Evolutionary conservation across 805 yeast genomes (phyloP).

Genomic region (Candida tibetensis): DNA sequence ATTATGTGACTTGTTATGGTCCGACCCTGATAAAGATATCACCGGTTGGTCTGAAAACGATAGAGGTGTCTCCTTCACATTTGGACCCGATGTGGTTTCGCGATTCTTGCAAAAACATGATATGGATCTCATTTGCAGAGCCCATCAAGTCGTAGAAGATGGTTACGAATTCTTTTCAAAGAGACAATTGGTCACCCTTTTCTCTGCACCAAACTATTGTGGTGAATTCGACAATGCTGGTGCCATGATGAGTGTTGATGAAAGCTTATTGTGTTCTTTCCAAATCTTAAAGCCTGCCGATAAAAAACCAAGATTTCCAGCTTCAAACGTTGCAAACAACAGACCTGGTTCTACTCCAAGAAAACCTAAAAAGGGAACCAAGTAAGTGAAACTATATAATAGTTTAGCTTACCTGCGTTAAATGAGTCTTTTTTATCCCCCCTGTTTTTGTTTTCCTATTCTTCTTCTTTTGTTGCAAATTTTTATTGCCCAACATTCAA

Average conservation of each 20-base stretch:
- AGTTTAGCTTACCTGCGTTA: not conserved
- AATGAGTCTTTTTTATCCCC: not conserved
- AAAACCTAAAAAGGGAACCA: slow-evolving; percentile 51
- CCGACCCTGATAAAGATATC: slow-evolving; percentile 97
- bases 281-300: slow-evolving; percentile 97
- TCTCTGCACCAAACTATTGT: slow-evolving; percentile 97
- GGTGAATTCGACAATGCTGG: slow-evolving; percentile 99
- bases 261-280: slow-evolving; percentile 91
- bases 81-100: slow-evolving; percentile 98
- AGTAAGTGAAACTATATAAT: slow-evolving; percentile 25
- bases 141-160: slow-evolving; percentile 98
- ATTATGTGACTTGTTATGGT: slow-evolving; percentile 94
- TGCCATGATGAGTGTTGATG: slow-evolving; percentile 99
- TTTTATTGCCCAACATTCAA: too few species aligned
- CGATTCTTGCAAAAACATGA: slow-evolving; percentile 95
- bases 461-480: not conserved
- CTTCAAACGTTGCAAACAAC: slow-evolving; percentile 39
- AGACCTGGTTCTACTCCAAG: slow-evolving; percentile 61
- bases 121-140: slow-evolving; percentile 96
- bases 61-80: slow-evolving; percentile 98
- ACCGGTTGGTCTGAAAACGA: slow-evolving; percentile 99
- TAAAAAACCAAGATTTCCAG: slow-evolving; percentile 73
- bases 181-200: slow-evolving; percentile 92
- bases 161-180: slow-evolving; percentile 97
- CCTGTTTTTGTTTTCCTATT: not conserved